Conservation (phyloP, 805 yeast genomes). For the Saturnispora bothae region DNA sequence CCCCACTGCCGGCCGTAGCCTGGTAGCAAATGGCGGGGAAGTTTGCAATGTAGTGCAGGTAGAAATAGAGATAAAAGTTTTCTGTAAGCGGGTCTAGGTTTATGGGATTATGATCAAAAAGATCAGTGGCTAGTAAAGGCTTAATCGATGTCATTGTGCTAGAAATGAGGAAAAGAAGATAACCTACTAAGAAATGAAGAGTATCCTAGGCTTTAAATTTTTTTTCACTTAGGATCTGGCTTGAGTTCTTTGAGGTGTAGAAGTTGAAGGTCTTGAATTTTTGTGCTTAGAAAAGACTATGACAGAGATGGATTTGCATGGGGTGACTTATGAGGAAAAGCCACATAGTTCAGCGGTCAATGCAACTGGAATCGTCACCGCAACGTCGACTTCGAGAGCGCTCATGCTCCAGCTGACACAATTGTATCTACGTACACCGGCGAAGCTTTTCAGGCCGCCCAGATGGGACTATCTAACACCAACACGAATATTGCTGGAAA, state of each 20-base stretch:
- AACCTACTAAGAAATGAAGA: too few species aligned
- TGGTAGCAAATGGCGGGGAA: conserved; percentile 92
- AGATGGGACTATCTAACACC: conserved; percentile 77
- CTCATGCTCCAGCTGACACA: conserved; percentile 68
- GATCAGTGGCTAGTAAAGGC: conserved; percentile 82
- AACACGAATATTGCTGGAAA: conserved; percentile 42
- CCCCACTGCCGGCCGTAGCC: conserved; percentile 30
- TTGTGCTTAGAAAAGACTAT: too few species aligned
- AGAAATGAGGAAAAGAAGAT: too few species aligned
- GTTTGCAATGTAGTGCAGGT: conserved; percentile 65
- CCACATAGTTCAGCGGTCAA: too few species aligned
- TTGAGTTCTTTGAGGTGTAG: too few species aligned
- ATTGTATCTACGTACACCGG: conserved; percentile 69
- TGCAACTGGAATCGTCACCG: conserved; percentile 5
- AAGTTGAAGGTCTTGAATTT: too few species aligned
- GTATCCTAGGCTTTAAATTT: too few species aligned
- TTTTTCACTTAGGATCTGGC: too few species aligned
- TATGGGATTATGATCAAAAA: conserved; percentile 60
- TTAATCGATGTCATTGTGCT: conserved; percentile 67
- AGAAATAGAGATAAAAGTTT: conserved; percentile 76
- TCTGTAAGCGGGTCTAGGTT: conserved; percentile 88
- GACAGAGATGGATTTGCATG: too few species aligned
- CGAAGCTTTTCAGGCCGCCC: conserved; percentile 82
- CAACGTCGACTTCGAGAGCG: conserved; percentile 36
- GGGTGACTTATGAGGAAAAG: too few species aligned